These are phyloP conservation scores for Pythium dissotocum DNA, from an alignment of 352 stramenopile species.

Conservation along the genomic window DNA sequence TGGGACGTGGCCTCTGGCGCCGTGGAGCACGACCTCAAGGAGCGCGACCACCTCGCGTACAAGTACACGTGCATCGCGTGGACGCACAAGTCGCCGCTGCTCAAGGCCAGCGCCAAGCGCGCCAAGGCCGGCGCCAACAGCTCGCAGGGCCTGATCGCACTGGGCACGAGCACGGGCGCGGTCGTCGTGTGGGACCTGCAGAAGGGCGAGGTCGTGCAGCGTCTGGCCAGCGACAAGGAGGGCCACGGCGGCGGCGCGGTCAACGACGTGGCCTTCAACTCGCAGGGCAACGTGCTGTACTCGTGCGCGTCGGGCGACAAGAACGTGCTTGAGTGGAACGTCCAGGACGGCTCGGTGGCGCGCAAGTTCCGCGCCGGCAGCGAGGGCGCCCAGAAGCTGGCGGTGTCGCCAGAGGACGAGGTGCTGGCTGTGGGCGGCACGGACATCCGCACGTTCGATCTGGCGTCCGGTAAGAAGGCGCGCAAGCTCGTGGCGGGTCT, in stretches of 20 bases:
- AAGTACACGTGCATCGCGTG: conserved; percentile 79
- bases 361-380: conserved; percentile 64
- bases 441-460: conserved; percentile 71
- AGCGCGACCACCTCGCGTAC: conserved; percentile 85
- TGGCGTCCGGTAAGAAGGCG: conserved; percentile 78
- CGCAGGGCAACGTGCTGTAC: conserved; percentile 67
- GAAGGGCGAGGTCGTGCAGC: conserved; percentile 61
- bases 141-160: conserved; percentile 55
- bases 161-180: conserved; percentile 67
- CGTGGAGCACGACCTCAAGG: conserved; percentile 75
- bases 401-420: conserved; percentile 63
- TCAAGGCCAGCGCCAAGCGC: conserved; percentile 54
- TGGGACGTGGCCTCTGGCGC: conserved; percentile 75
- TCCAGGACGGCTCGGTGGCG: conserved; percentile 48
- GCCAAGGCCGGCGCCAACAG: conserved; percentile 36
- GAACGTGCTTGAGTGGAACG: conserved; percentile 78
- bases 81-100: conserved; percentile 44
- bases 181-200: conserved; percentile 79
- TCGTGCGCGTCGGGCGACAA: conserved; percentile 63
- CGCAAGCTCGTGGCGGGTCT: conserved; percentile 73
- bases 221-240: conserved; percentile 50
- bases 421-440: conserved; percentile 65
- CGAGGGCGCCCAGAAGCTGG: conserved; percentile 62
- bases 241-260: conserved; percentile 43
- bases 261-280: conserved; percentile 72